phyloP scores from a whole-genome alignment of 2,329 filamentous ascomycete species.

The Colletotrichum sp. region DNA sequence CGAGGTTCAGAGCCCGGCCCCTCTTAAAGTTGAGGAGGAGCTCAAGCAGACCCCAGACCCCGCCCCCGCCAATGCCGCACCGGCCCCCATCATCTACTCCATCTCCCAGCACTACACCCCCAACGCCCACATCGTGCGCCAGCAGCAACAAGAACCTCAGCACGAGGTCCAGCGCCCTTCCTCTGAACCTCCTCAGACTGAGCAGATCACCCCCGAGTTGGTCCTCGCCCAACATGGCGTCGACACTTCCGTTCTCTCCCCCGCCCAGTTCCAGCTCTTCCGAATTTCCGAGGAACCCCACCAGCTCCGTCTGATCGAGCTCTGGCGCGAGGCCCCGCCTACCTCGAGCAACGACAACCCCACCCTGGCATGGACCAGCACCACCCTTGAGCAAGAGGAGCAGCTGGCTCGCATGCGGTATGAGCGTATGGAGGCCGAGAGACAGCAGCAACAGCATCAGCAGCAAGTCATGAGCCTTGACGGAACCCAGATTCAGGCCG shows the following conservation, averaged over 20 bases:
- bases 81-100: constrained; percentile 68
- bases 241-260: constrained; percentile 71
- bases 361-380: constrained; percentile 57
- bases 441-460: constrained; percentile 41
- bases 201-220: constrained; percentile 57
- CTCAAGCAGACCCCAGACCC: constrained; percentile 29
- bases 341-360: constrained; percentile 60
- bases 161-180: constrained; percentile 48
- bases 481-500: constrained; percentile 55
- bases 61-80: constrained; percentile 30
- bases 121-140: constrained; percentile 68
- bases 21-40: constrained; percentile 33
- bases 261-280: constrained; percentile 81
- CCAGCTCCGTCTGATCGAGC: constrained; percentile 76
- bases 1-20: constrained; percentile 33
- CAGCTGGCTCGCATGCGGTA: constrained; percentile 66
- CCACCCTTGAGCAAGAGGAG: constrained; percentile 62
- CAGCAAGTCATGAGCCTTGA: constrained; percentile 57
- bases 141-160: constrained; percentile 35
- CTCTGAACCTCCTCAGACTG: constrained; percentile 55
- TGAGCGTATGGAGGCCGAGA: constrained; percentile 44
- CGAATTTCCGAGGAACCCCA: constrained; percentile 75
- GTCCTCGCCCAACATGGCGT: constrained; percentile 72
- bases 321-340: constrained; percentile 84
- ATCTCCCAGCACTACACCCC: constrained; percentile 86